phyloP scores from a whole-genome alignment of 352 stramenopile species.

The Globisporangium megalacanthum region DNA sequence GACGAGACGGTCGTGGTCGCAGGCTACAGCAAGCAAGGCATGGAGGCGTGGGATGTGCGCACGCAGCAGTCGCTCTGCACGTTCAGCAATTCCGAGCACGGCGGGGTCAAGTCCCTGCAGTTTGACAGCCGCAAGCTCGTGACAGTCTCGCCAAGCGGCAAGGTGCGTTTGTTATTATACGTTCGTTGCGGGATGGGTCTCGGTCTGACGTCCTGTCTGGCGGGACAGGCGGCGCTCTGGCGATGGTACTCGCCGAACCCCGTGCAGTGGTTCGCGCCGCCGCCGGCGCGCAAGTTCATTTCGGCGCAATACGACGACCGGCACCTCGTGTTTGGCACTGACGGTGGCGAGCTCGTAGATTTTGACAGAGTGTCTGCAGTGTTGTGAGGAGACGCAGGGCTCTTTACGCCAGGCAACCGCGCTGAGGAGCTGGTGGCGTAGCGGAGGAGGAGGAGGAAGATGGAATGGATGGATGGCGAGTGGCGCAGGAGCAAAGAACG shows the following conservation, averaged over 20 bases:
- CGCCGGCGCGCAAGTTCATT: conserved; percentile 48
- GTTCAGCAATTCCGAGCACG: conserved; percentile 71
- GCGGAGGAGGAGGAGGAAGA: background rate
- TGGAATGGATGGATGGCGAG: background rate
- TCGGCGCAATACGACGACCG: conserved; percentile 70
- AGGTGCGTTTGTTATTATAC: conserved; percentile 36
- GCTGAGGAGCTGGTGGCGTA: background rate
- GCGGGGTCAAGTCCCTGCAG: conserved; percentile 66
- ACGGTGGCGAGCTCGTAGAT: conserved; percentile 68
- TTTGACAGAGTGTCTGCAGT: conserved; percentile 65
- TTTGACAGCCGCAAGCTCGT: conserved; percentile 88
- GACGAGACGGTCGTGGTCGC: conserved; percentile 86
- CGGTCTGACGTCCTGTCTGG: no score
- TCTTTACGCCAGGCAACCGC: background rate
- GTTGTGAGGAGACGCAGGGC: conserved; percentile 21
- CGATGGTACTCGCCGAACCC: conserved; percentile 81
- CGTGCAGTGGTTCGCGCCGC: conserved; percentile 63
- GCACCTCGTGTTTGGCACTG: conserved; percentile 72
- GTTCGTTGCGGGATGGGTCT: background rate
- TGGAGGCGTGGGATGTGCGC: conserved; percentile 86
- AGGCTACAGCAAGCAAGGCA: conserved; percentile 74
- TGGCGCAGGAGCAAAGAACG: background rate
- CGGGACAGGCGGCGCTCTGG: conserved; percentile 67
- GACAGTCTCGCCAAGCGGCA: conserved; percentile 65
- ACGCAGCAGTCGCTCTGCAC: conserved; percentile 83